phyloP scores from a whole-genome alignment of 257 asterid genomes.

The Capsicum baccatum region DNA sequence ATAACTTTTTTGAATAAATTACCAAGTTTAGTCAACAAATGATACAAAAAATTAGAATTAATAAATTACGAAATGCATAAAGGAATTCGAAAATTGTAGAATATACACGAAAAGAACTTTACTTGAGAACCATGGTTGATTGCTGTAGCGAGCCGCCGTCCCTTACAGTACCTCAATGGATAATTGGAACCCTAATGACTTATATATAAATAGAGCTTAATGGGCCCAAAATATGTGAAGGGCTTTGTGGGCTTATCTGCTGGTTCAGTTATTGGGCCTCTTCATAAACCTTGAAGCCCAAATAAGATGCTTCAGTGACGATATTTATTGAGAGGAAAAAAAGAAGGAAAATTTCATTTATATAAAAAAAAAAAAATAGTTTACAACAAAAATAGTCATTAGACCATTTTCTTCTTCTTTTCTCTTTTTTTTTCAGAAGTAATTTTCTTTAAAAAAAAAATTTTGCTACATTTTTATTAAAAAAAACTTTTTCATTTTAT shows the following conservation, averaged over 20 bases:
- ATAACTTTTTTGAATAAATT: background rate
- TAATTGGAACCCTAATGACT: background rate
- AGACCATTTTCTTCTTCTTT: too few species aligned
- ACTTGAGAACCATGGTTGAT: constrained; percentile 30
- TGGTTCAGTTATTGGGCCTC: background rate
- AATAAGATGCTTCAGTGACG: too few species aligned
- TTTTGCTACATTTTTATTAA: too few species aligned
- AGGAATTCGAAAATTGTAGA: background rate
- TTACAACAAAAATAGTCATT: too few species aligned
- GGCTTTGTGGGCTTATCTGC: background rate
- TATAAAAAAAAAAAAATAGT: too few species aligned
- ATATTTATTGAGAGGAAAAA: too few species aligned
- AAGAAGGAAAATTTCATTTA: too few species aligned
- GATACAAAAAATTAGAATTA: background rate
- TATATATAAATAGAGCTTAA: background rate
- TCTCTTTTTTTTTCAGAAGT: too few species aligned
- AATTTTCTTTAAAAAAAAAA: too few species aligned
- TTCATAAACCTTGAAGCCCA: background rate
- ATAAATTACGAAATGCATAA: background rate
- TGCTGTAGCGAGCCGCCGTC: constrained; percentile 19
- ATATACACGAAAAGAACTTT: background rate
- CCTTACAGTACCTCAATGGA: background rate
- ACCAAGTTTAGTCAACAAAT: background rate
- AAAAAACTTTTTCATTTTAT: too few species aligned
- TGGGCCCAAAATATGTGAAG: constrained; percentile 10